Percentiles rank a stretch among this genome's conserved stretches.
Evolutionary conservation across 108 stramenopile species (phyloP).

Genomic region (Nitzschia inconspicua): DNA sequence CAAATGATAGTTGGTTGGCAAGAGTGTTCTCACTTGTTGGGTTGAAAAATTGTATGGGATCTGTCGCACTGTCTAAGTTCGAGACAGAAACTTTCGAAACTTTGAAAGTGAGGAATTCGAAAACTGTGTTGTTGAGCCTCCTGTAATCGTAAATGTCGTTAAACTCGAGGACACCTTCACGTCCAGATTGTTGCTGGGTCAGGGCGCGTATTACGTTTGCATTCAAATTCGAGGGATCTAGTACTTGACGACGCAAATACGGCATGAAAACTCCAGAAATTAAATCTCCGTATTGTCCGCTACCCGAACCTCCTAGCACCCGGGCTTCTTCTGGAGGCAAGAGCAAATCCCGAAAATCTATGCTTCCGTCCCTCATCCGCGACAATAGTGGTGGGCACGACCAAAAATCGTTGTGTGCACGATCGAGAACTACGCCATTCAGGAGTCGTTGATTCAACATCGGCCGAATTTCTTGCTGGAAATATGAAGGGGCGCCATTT

Average conservation of each 20-base stretch:
- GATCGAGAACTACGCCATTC: not conserved
- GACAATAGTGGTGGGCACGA: too few relatives aligned
- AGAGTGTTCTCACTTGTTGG: constrained; percentile 12
- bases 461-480: constrained; percentile 33
- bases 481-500: constrained; percentile 14
- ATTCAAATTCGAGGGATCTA: constrained; percentile 8
- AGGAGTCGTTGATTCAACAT: constrained; percentile 20
- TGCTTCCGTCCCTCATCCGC: not conserved
- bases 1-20: not conserved
- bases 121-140: not conserved
- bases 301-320: constrained; percentile 23
- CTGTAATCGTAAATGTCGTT: not conserved
- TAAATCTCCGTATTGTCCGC: constrained; percentile 29
- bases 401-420: too few relatives aligned
- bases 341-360: constrained; percentile 74
- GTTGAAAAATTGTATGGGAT: constrained; percentile 7
- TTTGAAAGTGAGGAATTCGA: constrained; percentile 9
- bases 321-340: constrained; percentile 23
- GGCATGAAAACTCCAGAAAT: constrained; percentile 24
- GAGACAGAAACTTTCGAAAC: constrained; percentile 17
- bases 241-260: constrained; percentile 8
- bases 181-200: constrained; percentile 28
- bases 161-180: constrained; percentile 2
- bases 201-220: not conserved
- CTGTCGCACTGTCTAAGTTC: constrained; percentile 19